Base-by-base conservation (phyloP, 768 basidiomycete genomes). In the Dacryopinax spathularia region DNA sequence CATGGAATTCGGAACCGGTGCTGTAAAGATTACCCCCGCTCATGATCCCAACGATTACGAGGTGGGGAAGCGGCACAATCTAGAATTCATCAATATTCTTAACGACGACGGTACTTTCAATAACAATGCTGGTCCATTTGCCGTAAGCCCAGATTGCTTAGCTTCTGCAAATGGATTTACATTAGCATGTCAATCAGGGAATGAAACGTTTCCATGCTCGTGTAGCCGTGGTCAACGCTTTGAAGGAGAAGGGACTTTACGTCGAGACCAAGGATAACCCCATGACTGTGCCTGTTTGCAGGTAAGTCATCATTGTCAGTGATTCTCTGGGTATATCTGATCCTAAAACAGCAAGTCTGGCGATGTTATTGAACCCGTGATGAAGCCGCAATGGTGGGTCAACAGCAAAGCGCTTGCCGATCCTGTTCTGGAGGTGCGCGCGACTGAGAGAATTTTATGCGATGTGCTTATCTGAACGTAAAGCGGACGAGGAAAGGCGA, bases 361-460 rank as follows among this genome's bases (percentile, higher is more conserved):
- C 1, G 96, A 99, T 72, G 75, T 99, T 62, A 96, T 98, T 68
- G 96, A 99, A 74, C 87, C 90, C 1, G 77, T 97, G 22, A 77
- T 98, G 69, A 98, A 96, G 74, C 96, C 96, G 0, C 96, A 99
- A 72, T 99, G 96, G 96, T 99, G 95, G 94, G 88, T 99, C 34
- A 84, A 86, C 73, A 95, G 93, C 77, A 84, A 90, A 73, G 87
- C 88, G 0, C 77, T 98, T 61, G 93, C 95, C 0, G 87, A 91
- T 61, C 90, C 93, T 69, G 91, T 89, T 4, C 81, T 95, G 72
- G 84, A 85, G 79, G 93, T 90, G 33, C 68, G 60, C 71, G 60
- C 16, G n/a, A n/a, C n/a, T n/a, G n/a, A n/a, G n/a, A n/a, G n/a
- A n/a, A n/a, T n/a, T n/a, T n/a, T n/a, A n/a, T n/a, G n/a, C n/a